Evolutionary conservation across 163 green algal genomes (phyloP).

Genomic region (Scenedesmus sp.): DNA sequence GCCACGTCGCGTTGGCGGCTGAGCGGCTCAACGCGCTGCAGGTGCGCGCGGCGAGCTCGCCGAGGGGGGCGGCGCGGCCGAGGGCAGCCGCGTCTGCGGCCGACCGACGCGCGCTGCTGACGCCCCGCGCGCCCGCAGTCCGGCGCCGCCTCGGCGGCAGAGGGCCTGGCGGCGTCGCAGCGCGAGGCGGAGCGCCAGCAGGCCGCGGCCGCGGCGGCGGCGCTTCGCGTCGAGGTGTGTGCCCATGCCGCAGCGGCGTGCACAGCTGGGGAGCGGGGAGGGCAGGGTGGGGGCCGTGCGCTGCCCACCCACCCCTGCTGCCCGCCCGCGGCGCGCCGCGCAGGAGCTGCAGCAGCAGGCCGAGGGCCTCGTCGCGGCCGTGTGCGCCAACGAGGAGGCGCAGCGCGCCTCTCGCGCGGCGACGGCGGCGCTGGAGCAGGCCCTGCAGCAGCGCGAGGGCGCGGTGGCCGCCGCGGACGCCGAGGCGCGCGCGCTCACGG

Average conservation of each 20-base stretch:
- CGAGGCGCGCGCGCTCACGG: constrained; percentile 18
- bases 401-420: constrained; percentile 15
- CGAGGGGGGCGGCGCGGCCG: background rate
- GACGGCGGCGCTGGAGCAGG: constrained; percentile 8
- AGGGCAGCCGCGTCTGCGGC: background rate
- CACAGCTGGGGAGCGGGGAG: no score
- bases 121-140: constrained; percentile 1
- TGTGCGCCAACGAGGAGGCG: constrained; percentile 29
- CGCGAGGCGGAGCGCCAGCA: constrained; percentile 39
- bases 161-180: constrained; percentile 17
- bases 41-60: constrained; percentile 40
- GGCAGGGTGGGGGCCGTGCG: background rate
- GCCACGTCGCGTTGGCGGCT: constrained; percentile 45
- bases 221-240: constrained; percentile 15
- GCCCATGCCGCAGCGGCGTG: background rate
- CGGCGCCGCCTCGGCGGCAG: constrained; percentile 28
- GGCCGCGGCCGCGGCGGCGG: constrained; percentile 6
- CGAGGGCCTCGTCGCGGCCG: constrained; percentile 44
- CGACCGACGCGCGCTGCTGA: background rate
- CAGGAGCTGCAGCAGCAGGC: constrained; percentile 39
- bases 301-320: background rate
- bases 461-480: constrained; percentile 4
- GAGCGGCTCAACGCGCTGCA: constrained; percentile 54
- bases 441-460: constrained; percentile 36
- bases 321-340: background rate